These are phyloP conservation scores for Globisporangium carolinianum DNA, from an alignment of 352 stramenopile species.

Conservation along the genomic window DNA sequence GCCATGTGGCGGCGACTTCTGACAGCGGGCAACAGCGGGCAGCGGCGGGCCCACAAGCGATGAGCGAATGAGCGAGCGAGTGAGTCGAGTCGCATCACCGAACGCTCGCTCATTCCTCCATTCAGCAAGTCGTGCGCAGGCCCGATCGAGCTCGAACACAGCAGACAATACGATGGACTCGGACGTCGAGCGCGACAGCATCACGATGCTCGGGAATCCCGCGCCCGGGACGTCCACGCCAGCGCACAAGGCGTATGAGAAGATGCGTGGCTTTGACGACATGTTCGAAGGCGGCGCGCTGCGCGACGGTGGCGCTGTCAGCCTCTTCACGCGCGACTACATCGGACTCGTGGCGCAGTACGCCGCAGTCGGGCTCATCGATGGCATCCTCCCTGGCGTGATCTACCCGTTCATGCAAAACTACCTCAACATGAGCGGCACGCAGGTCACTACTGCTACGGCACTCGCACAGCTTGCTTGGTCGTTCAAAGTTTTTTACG, in stretches of 20 bases:
- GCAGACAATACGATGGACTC: no score
- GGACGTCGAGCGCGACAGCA: conserved; percentile 1
- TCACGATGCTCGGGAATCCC: conserved; percentile 6
- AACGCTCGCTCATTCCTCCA: no score
- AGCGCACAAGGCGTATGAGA: conserved; percentile 1
- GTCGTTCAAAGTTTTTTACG: conserved; percentile 65
- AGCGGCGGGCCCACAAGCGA: no score
- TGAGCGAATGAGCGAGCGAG: no score
- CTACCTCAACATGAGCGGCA: conserved; percentile 40
- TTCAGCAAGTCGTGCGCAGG: no score
- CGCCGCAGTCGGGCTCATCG: conserved; percentile 37
- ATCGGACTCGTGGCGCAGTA: conserved; percentile 47
- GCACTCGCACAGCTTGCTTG: conserved; percentile 34
- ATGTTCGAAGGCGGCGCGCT: conserved; percentile 31
- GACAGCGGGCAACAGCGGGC: no score
- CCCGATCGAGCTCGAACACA: no score
- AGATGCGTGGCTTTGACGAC: conserved; percentile 7
- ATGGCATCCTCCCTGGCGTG: conserved; percentile 30
- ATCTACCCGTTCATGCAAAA: conserved; percentile 47
- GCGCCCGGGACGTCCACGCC: not conserved
- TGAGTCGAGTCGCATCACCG: no score
- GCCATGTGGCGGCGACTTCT: no score
- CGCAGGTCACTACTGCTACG: conserved; percentile 18
- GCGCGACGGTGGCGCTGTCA: conserved; percentile 25
- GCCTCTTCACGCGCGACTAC: conserved; percentile 22